phyloP scores from a whole-genome alignment of 1,284 basidiomycete species.

The Athelia psychrophila region DNA sequence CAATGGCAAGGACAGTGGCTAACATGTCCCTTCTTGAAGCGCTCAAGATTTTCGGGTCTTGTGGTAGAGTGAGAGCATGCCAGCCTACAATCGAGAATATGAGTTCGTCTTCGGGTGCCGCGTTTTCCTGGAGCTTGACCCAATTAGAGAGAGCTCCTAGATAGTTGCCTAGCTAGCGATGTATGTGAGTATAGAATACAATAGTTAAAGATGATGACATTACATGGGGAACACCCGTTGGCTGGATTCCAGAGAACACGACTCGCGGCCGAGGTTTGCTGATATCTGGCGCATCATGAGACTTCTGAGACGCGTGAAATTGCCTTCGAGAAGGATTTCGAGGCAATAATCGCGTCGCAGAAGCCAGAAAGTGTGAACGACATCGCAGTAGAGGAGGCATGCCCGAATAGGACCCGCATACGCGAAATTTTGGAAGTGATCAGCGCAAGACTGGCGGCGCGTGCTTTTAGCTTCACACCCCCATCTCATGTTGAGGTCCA shows the following conservation, averaged over 20 bases:
- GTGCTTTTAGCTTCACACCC: too few species aligned
- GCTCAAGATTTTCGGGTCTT: slow-evolving; percentile 67
- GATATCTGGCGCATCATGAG: background rate
- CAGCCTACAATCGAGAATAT: slow-evolving; percentile 90
- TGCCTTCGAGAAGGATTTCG: too few species aligned
- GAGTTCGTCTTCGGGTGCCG: slow-evolving; percentile 58
- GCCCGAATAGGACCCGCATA: too few species aligned
- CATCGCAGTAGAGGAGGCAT: too few species aligned
- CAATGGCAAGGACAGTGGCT: slow-evolving; percentile 82
- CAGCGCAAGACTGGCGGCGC: too few species aligned
- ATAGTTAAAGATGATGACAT: slow-evolving; percentile 16
- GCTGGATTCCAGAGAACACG: slow-evolving; percentile 51
- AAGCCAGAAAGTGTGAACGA: too few species aligned
- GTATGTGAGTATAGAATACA: background rate
- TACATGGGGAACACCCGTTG: slow-evolving; percentile 42
- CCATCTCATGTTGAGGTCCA: too few species aligned
- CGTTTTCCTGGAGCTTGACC: slow-evolving; percentile 74
- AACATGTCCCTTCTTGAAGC: slow-evolving; percentile 76
- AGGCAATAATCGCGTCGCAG: too few species aligned
- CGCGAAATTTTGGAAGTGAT: too few species aligned
- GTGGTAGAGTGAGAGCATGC: slow-evolving; percentile 91
- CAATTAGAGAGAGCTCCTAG: slow-evolving; percentile 89
- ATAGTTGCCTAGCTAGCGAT: slow-evolving; percentile 83
- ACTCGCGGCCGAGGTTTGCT: slow-evolving; percentile 6
- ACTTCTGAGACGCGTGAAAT: background rate